phyloP scores from a whole-genome alignment of 257 asterid genomes.

The Penstemon barbatus region DNA sequence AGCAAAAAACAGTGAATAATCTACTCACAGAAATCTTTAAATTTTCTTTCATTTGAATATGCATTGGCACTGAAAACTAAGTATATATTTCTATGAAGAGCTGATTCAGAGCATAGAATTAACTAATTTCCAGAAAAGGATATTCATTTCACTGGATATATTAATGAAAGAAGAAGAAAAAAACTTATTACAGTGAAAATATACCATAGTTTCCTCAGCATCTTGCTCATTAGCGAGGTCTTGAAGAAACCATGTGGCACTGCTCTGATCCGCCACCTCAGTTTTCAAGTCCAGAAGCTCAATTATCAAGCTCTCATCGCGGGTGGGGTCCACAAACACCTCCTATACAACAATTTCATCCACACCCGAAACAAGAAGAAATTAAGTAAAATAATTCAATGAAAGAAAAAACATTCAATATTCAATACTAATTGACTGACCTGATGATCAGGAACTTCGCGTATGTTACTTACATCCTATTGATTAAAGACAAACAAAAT shows the following conservation, averaged over 20 bases:
- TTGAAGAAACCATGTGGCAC: slow-evolving; percentile 92
- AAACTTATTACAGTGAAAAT: background rate
- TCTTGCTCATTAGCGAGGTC: slow-evolving; percentile 95
- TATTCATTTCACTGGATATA: background rate
- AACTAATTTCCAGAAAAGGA: background rate
- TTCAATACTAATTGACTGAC: slow-evolving; percentile 30
- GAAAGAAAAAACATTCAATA: background rate
- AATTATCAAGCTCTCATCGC: slow-evolving; percentile 89
- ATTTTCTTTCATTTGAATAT: background rate
- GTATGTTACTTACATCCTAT: slow-evolving; percentile 79
- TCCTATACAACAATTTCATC: slow-evolving; percentile 44
- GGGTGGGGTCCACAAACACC: slow-evolving; percentile 75
- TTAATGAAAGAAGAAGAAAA: background rate
- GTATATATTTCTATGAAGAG: background rate
- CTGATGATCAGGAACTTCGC: slow-evolving; percentile 98
- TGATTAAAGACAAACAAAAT: slow-evolving; percentile 1
- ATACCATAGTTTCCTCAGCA: slow-evolving; percentile 74
- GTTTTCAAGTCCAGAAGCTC: slow-evolving; percentile 81
- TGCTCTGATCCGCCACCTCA: slow-evolving; percentile 74
- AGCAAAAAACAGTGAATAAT: background rate
- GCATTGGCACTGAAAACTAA: background rate
- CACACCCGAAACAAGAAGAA: slow-evolving; percentile 2
- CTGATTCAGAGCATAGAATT: background rate
- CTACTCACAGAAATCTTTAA: background rate
- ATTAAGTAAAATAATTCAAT: background rate